Conservation (phyloP, 2,329 filamentous ascomycete species). For the Apiospora saccharicola region DNA sequence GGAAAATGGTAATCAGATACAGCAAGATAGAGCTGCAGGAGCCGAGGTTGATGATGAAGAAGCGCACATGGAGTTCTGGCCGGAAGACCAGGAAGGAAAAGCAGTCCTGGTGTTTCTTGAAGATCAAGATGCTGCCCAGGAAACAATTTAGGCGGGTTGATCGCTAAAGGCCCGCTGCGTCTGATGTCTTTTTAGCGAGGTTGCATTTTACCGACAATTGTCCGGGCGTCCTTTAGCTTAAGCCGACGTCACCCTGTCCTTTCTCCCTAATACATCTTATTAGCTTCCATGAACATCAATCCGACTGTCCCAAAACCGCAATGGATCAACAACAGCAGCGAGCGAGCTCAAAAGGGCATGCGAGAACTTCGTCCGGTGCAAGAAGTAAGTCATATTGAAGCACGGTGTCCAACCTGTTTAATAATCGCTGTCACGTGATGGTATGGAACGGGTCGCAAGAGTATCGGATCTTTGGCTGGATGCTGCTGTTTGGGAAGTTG, state of each 20-base stretch:
- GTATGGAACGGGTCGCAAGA: background rate
- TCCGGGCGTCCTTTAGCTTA: slow-evolving; percentile 4
- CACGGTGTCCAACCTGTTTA: too few species aligned
- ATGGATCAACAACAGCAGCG: slow-evolving; percentile 20
- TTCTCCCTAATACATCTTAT: background rate
- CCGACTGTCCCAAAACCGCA: background rate
- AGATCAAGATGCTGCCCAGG: background rate
- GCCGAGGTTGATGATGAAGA: background rate
- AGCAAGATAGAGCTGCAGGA: rapidly evolving
- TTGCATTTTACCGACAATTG: slow-evolving; percentile 20
- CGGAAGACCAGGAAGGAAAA: background rate
- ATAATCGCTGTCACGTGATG: background rate
- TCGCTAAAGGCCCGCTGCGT: slow-evolving; percentile 1
- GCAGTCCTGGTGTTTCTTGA: slow-evolving; percentile 4
- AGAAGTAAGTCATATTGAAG: slow-evolving; percentile 1
- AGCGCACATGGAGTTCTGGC: slow-evolving; percentile 8
- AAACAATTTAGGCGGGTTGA: background rate
- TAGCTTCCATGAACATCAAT: slow-evolving; percentile 14
- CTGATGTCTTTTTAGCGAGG: background rate
- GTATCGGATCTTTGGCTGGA: background rate
- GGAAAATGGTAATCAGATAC: too few species aligned
- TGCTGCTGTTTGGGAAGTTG: background rate
- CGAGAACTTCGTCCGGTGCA: background rate
- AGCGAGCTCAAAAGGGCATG: slow-evolving; percentile 12
- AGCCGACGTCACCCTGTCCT: slow-evolving; percentile 15